These are phyloP conservation scores for Closterium sp. DNA, from an alignment of 139 green algal species.

Conservation along the genomic window DNA sequence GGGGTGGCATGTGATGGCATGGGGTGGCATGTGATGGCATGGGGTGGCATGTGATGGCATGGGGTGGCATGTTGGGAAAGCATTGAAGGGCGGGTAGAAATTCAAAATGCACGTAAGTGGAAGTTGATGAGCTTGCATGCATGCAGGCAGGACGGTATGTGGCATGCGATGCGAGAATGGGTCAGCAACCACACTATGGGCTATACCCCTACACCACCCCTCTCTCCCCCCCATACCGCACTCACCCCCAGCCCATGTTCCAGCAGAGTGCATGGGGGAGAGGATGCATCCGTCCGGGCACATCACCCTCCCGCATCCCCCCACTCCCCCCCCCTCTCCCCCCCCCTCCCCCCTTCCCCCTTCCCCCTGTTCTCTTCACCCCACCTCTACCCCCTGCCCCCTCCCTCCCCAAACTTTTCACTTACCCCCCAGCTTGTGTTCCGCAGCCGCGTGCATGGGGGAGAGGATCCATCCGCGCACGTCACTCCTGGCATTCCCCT, in stretches of 20 bases:
- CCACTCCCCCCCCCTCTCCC: background rate
- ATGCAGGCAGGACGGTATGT: too few relatives aligned
- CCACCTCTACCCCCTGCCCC: background rate
- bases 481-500: background rate
- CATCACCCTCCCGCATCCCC: background rate
- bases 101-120: too few relatives aligned
- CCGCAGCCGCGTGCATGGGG: background rate
- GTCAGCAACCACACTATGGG: too few relatives aligned
- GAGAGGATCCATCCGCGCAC: constrained; percentile 15
- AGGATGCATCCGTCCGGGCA: background rate
- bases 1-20: background rate
- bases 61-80: too few relatives aligned
- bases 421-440: background rate
- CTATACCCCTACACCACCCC: too few relatives aligned
- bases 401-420: background rate
- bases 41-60: background rate
- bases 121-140: too few relatives aligned
- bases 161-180: too few relatives aligned
- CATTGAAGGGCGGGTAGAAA: too few relatives aligned
- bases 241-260: background rate
- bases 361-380: too few relatives aligned
- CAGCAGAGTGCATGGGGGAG: background rate
- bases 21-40: background rate
- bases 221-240: background rate
- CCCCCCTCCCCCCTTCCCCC: background rate